Evolutionary conservation across 2,329 filamentous ascomycete species (phyloP), one percentile per base, ranked within the genome.

Genomic region (Thermothelomyces thermophilus): DNA sequence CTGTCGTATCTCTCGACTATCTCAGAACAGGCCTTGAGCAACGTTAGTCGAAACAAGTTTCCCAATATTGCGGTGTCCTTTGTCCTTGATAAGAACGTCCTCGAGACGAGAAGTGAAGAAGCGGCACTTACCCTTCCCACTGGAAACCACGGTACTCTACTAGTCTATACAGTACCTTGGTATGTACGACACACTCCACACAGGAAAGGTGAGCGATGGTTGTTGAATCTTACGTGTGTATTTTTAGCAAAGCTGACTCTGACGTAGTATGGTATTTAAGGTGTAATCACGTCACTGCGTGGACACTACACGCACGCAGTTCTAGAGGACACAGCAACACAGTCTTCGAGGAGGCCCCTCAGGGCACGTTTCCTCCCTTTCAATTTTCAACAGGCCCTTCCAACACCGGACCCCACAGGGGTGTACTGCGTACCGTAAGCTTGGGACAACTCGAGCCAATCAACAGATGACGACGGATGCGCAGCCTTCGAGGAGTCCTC

Each of bases 381-480:
- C 17, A 35, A 34, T 14, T 33, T 34, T 34, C 24, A 36, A 34
- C 33, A 24, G 28, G 28, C 39, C 35, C 43, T 24, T 30, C 16
- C 37, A 39, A 11, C 40, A 26, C 39, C 30, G 41, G 17, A 30
- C 51, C 51, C 51, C 51, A 50, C 46, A 43, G n/a, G 33, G 42
- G 26, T 41, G 50, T 43, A 34, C 51, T 46, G 26, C 41, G 50
- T 43, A 34, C 51, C 51, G 47, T 37, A 42, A 47, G 34, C 39
- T 40, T 35, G 51, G 51, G 47, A 50, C 51, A 34, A 17, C 19
- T 37, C 36, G 43, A 42, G 42, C 50, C 46, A 42, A 43, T 42
- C 41, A 46, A 16, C 26, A 17, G 44, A 28, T 3, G 5, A 19
- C 5, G 43, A 34, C 14, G 45, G 45, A 28, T 20, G 19, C 17